Conservation (phyloP, 768 basidiomycete genomes). For the Phylloporus rhodoxanthus region DNA sequence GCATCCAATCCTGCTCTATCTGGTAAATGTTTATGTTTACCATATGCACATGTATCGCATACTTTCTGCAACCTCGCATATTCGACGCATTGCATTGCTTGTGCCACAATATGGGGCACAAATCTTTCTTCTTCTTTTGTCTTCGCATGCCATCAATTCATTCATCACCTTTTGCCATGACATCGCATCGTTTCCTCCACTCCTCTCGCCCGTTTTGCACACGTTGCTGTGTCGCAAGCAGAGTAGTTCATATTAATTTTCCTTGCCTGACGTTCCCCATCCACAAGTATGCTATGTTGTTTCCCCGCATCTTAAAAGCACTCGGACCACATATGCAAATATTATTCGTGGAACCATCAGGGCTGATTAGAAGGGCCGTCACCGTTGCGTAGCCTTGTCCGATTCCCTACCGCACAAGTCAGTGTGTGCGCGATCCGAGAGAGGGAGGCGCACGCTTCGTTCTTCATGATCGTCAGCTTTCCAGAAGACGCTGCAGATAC, state of each 20-base stretch:
- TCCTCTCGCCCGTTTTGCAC: slow-evolving; percentile 13
- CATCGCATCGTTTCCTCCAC: slow-evolving; percentile 15
- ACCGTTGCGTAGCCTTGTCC: slow-evolving; percentile 14
- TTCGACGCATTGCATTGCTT: slow-evolving; percentile 20
- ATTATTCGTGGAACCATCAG: background rate
- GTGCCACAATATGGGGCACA: slow-evolving; percentile 13
- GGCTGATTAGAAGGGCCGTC: slow-evolving; percentile 7
- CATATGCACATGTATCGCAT: slow-evolving; percentile 22
- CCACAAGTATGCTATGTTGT: slow-evolving; percentile 21
- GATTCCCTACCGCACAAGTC: slow-evolving; percentile 15
- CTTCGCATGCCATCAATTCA: slow-evolving; percentile 21
- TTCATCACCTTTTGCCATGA: slow-evolving; percentile 13
- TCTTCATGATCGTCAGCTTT: slow-evolving; percentile 90
- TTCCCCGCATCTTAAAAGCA: background rate
- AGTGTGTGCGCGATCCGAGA: background rate
- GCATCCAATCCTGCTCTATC: slow-evolving; percentile 9
- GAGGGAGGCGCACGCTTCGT: slow-evolving; percentile 29
- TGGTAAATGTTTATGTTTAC: slow-evolving; percentile 18
- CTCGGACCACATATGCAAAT: background rate
- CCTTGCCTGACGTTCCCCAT: slow-evolving; percentile 6
- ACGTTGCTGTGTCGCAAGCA: slow-evolving; percentile 7
- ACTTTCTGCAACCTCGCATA: slow-evolving; percentile 19
- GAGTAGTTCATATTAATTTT: slow-evolving; percentile 17
- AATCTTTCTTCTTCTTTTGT: slow-evolving; percentile 7
- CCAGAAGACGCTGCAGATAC: slow-evolving; percentile 83